Evolutionary conservation across 257 asterid species (phyloP).

Genomic region (Anisodus tanguticus): DNA sequence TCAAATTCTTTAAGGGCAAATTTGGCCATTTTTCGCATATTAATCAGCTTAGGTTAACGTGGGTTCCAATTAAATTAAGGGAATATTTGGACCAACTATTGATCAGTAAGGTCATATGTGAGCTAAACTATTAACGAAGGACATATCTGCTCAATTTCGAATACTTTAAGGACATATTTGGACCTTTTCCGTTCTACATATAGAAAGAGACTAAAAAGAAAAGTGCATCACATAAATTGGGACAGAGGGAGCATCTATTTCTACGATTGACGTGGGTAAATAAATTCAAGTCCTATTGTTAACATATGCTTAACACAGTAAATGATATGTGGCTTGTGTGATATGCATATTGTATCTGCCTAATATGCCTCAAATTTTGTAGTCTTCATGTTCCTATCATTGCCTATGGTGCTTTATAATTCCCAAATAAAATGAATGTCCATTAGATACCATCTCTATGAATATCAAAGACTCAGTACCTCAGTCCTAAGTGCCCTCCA

Average conservation of each 20-base stretch:
- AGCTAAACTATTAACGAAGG: not conserved
- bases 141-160: not conserved
- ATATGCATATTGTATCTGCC: not conserved
- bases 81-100: not conserved
- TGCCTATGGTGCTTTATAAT: not conserved
- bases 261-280: not conserved
- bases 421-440: not conserved
- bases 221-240: not conserved
- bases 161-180: not conserved
- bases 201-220: not conserved
- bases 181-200: not conserved
- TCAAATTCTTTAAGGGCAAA: not conserved
- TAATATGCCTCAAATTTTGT: not conserved
- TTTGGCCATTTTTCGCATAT: not conserved
- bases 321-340: not conserved
- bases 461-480: not conserved
- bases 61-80: not conserved
- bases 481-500: slow-evolving; percentile 1
- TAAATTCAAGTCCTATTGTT: not conserved
- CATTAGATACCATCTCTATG: not conserved
- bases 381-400: not conserved
- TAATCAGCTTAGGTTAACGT: not conserved
- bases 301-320: slow-evolving; percentile 3
- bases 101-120: too few species aligned
- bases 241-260: not conserved